A percentile compares a stretch with the other conserved stretches of the same genome.
Conservation (phyloP, 2,329 filamentous ascomycete species). For the Aspergillus felis region DNA sequence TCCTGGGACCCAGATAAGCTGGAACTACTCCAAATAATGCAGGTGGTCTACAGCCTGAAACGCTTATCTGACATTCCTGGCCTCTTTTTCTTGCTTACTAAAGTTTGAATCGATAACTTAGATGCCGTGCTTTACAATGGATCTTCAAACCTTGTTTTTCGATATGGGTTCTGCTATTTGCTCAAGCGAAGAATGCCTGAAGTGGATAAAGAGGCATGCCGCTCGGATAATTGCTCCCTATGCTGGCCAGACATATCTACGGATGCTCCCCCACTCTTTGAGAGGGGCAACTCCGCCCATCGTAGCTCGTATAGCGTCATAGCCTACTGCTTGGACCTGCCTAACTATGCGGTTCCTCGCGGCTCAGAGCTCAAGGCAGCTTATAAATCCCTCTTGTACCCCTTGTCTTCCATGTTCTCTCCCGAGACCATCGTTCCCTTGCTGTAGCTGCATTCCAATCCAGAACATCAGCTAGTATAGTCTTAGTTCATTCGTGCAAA, state of each 20-base stretch:
- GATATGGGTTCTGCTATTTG: background rate
- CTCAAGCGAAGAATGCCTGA: background rate
- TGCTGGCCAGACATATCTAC: background rate
- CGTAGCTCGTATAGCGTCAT: conserved; percentile 16
- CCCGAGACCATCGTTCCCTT: background rate
- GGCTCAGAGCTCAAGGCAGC: background rate
- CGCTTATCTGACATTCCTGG: background rate
- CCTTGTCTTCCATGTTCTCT: background rate
- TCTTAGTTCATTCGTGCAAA: conserved; percentile 11
- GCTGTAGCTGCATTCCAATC: background rate
- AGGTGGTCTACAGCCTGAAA: background rate
- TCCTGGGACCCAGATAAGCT: background rate
- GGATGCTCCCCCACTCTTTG: conserved; percentile 4
- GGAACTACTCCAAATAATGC: background rate
- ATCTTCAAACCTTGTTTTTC: background rate
- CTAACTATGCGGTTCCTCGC: conserved; percentile 5
- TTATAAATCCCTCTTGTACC: conserved; percentile 13
- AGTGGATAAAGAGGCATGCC: background rate
- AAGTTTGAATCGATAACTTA: background rate
- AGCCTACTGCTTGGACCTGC: conserved; percentile 21
- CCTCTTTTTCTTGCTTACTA: background rate
- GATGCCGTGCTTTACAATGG: background rate
- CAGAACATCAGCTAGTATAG: background rate
- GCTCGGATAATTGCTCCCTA: background rate
- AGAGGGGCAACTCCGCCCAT: conserved; percentile 14